Conservation (phyloP, 2,329 filamentous ascomycete genomes). For the Metarhizium anisopliae region DNA sequence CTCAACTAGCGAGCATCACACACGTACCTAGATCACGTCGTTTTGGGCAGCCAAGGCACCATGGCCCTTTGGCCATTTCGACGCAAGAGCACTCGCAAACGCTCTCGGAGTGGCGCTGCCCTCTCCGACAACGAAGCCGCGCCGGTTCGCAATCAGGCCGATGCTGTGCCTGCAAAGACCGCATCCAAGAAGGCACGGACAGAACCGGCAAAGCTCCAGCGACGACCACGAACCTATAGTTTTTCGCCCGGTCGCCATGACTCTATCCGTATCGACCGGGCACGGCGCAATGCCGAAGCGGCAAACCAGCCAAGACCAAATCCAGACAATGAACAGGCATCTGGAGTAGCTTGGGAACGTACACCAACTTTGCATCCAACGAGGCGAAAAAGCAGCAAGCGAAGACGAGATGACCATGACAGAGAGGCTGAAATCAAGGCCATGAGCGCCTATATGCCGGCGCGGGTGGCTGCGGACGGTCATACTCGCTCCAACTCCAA, state of each 20-base stretch:
- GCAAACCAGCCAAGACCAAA: conserved; percentile 7
- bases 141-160: conserved; percentile 26
- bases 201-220: conserved; percentile 38
- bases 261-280: conserved; percentile 33
- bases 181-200: conserved; percentile 31
- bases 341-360: conserved; percentile 19
- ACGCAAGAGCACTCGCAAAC: conserved; percentile 60
- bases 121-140: conserved; percentile 42
- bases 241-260: conserved; percentile 54
- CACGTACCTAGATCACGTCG: background rate
- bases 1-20: conserved; percentile 2
- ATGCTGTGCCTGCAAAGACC: conserved; percentile 16
- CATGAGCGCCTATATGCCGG: conserved; percentile 63
- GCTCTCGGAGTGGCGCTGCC: conserved; percentile 43
- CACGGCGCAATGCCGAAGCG: conserved; percentile 5
- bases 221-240: conserved; percentile 45
- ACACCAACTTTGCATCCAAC: conserved; percentile 47
- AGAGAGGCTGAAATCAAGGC: conserved; percentile 83
- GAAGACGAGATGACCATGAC: conserved; percentile 63
- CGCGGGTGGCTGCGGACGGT: conserved; percentile 51
- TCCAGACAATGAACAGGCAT: conserved; percentile 3
- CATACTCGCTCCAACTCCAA: conserved; percentile 52
- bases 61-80: conserved; percentile 84
- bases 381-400: conserved; percentile 67
- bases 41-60: conserved; percentile 6